Conservation (phyloP, 2,329 filamentous ascomycete species). For the Westerdykella aurantiaca region DNA sequence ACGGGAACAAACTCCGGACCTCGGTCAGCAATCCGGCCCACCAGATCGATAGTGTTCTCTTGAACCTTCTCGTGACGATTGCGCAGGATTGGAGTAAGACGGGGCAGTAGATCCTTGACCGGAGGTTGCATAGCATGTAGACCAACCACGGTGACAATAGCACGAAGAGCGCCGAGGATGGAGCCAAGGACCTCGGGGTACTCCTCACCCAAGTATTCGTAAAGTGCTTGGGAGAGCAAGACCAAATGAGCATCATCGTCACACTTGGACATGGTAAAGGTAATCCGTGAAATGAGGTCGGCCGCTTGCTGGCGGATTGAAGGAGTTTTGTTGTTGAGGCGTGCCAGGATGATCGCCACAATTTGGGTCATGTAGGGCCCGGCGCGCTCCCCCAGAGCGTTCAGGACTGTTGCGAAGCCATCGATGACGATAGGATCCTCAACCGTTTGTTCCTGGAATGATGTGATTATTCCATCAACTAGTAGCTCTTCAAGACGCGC, state of each 20-base stretch:
- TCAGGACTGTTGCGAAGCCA: slow-evolving; percentile 95
- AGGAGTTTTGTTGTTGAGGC: slow-evolving; percentile 95
- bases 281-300: slow-evolving; percentile 92
- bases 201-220: slow-evolving; percentile 97
- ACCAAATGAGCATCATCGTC: slow-evolving; percentile 94
- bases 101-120: slow-evolving; percentile 90
- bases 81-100: slow-evolving; percentile 93
- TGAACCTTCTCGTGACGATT: slow-evolving; percentile 99
- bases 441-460: slow-evolving; percentile 96
- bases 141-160: slow-evolving; percentile 95
- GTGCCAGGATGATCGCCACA: slow-evolving; percentile 91
- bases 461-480: slow-evolving; percentile 89
- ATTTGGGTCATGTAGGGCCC: slow-evolving; percentile 97
- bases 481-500: slow-evolving; percentile 88
- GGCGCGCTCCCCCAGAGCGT: slow-evolving; percentile 85
- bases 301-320: slow-evolving; percentile 96
- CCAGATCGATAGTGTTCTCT: slow-evolving; percentile 96
- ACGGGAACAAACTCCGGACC: slow-evolving; percentile 95
- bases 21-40: slow-evolving; percentile 94
- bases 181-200: slow-evolving; percentile 97
- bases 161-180: slow-evolving; percentile 88
- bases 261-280: slow-evolving; percentile 98
- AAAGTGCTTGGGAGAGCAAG: slow-evolving; percentile 88
- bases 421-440: slow-evolving; percentile 96
- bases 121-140: slow-evolving; percentile 98